phyloP scores from a whole-genome alignment of 345 rosid species.

The Camelina sativa region DNA sequence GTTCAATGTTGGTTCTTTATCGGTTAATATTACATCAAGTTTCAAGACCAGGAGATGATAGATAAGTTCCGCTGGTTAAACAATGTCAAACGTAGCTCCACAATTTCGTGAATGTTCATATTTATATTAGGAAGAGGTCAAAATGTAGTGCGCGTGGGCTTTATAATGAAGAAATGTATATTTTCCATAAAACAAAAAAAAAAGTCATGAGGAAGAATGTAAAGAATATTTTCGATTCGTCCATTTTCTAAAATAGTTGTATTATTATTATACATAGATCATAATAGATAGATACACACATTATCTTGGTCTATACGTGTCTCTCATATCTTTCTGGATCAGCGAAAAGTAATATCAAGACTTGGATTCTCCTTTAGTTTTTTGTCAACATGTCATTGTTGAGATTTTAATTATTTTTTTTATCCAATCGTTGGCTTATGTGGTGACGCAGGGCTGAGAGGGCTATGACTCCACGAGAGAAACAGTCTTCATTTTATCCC shows the following conservation, averaged over 20 bases:
- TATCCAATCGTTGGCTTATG: constrained; percentile 17
- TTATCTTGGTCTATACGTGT: constrained; percentile 18
- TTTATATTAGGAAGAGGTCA: not conserved
- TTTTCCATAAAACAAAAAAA: not conserved
- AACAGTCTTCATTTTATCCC: constrained; percentile 25
- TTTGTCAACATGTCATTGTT: constrained; percentile 18
- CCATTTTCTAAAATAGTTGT: constrained; percentile 13
- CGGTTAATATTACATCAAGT: not conserved
- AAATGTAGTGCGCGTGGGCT: constrained; percentile 37
- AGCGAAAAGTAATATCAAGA: constrained; percentile 4
- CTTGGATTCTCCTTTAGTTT: not conserved
- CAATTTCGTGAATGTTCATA: not conserved
- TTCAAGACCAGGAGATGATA: constrained; percentile 11
- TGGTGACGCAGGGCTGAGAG: constrained; percentile 10
- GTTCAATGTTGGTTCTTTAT: not conserved
- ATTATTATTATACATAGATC: not conserved
- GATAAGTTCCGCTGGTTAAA: constrained; percentile 1
- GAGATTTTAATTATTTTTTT: not conserved
- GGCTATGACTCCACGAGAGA: not conserved
- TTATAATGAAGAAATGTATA: not conserved
- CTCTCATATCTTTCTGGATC: constrained; percentile 21
- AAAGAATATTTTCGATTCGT: constrained; percentile 21
- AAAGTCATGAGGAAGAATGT: constrained; percentile 28
- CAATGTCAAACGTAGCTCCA: not conserved
- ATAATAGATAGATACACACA: constrained; percentile 5